Evolutionary conservation across 2,329 filamentous ascomycete species (phyloP), one percentile per base, ranked within the genome.

Genomic region (Aureobasidium sp.): DNA sequence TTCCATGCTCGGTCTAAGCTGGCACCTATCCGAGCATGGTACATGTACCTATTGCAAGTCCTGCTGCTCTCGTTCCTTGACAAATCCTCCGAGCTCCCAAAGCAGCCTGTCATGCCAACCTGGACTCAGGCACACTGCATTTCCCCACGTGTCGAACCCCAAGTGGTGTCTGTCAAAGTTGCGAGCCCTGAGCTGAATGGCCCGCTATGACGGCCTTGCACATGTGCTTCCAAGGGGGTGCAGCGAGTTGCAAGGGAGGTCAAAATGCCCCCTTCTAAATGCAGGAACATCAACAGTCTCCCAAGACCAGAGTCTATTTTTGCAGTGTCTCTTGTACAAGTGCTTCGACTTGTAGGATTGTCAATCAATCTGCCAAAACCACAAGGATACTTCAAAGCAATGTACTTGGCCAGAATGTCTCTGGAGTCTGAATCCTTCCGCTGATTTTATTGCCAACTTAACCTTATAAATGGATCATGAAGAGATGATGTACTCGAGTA

Each of bases 301-400:
- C 53, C 39, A 41, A 57, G n/a, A 7, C n/a, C 39, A 11, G 53
- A 44, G 41, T 45, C 41, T 57, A 57, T 57, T 57, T 31, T 57
- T 27, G 53, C 53, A 20, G 34, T 20, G 17, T 20, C 29, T 34
- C 14, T 57, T 45, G 53, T 45, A 27, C 25, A 39, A 57, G 36
- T 31, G 51, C 25, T 14, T n/a, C 42, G 51, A 42, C 37, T 27
- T 41, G 27, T 22, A 34, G 9, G 45, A 51, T 14, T 14, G 22
- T 41, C 34, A 29, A 27, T 11, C 41, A 6, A 17, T 36, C 31
- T 22, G 36, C 15, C 37, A 25, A 41, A 25, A 42, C 36, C n/a
- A 29, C 22, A 55, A 39, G 25, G 22, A 42, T 42, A 39, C 37
- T n/a, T 42, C 15, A 17, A 55, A 25, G 36, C 42, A 55, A 25